Percentiles rank a stretch among this genome's conserved stretches.
These are phyloP conservation scores for Galeopsis tetrahit DNA, from an alignment of 257 asterid genomes.

Conservation along the genomic window DNA sequence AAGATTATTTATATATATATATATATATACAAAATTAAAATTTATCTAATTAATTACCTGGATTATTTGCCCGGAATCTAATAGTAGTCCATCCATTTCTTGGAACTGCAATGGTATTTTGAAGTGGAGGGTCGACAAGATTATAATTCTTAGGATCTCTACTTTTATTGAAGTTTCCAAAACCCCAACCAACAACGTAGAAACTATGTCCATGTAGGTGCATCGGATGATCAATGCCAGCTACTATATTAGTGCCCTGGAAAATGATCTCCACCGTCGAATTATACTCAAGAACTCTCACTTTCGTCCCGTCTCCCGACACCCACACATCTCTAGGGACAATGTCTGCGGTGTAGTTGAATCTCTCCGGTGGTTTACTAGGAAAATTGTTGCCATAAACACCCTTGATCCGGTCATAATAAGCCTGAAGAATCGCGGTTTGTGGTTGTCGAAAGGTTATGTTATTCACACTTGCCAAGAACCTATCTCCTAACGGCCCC, in stretches of 20 bases:
- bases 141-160: slow-evolving; percentile 51
- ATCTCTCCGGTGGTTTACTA: neutral
- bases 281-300: slow-evolving; percentile 44
- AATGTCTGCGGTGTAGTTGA: slow-evolving; percentile 1
- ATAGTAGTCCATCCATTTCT: slow-evolving; percentile 44
- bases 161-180: slow-evolving; percentile 52
- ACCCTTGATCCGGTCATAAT: neutral
- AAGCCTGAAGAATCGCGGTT: too few species aligned
- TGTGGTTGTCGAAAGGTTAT: too few species aligned
- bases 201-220: slow-evolving; percentile 75
- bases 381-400: slow-evolving; percentile 16
- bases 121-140: slow-evolving; percentile 46
- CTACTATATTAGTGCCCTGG: slow-evolving; percentile 52
- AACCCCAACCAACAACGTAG: slow-evolving; percentile 64
- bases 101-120: slow-evolving; percentile 45
- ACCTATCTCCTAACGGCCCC: neutral
- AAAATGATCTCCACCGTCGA: slow-evolving; percentile 57
- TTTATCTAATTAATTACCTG: too few species aligned
- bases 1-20: too few species aligned
- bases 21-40: too few species aligned
- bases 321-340: slow-evolving; percentile 22
- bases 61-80: slow-evolving; percentile 47
- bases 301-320: slow-evolving; percentile 39
- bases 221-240: slow-evolving; percentile 68
- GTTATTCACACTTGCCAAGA: slow-evolving; percentile 10